A percentile compares a stretch with the other conserved stretches of the same genome.
These are phyloP conservation scores for Arthrinium phaeospermum DNA, from an alignment of 2,329 filamentous ascomycete species.

Conservation along the genomic window DNA sequence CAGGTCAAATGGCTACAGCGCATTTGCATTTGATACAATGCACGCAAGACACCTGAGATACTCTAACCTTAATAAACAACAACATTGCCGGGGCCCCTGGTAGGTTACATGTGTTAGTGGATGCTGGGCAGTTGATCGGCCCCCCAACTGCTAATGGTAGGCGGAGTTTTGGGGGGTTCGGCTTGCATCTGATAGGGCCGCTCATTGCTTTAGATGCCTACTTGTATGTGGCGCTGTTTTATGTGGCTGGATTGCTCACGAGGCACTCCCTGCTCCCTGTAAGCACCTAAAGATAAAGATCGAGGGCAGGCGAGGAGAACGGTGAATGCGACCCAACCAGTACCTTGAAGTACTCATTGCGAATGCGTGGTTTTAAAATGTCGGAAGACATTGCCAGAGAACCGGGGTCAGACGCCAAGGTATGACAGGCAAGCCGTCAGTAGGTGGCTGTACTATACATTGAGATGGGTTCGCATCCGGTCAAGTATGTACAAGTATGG, in stretches of 20 bases:
- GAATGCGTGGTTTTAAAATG: not conserved
- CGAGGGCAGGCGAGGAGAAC: not conserved
- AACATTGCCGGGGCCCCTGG: not conserved
- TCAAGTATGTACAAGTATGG: not conserved
- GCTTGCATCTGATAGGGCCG: not conserved
- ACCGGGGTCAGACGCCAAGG: not conserved
- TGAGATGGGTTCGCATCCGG: not conserved
- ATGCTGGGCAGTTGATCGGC: slow-evolving; percentile 1
- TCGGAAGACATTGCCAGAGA: not conserved
- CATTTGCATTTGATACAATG: slow-evolving; percentile 3
- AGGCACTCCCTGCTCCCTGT: not conserved
- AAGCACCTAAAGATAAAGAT: not conserved
- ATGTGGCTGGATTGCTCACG: not conserved
- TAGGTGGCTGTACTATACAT: not conserved
- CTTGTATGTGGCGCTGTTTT: not conserved
- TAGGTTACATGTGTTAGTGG: not conserved
- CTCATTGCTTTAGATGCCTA: not conserved
- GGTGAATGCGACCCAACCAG: not conserved
- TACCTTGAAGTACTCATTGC: not conserved
- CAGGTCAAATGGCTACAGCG: not conserved
- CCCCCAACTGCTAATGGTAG: not conserved
- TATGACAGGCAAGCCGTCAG: not conserved
- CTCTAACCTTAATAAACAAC: not conserved
- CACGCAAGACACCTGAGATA: not conserved
- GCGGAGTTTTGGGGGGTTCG: not conserved